These are phyloP conservation scores for Pseudoturritis turrita DNA, from an alignment of 345 rosid genomes.

Conservation along the genomic window DNA sequence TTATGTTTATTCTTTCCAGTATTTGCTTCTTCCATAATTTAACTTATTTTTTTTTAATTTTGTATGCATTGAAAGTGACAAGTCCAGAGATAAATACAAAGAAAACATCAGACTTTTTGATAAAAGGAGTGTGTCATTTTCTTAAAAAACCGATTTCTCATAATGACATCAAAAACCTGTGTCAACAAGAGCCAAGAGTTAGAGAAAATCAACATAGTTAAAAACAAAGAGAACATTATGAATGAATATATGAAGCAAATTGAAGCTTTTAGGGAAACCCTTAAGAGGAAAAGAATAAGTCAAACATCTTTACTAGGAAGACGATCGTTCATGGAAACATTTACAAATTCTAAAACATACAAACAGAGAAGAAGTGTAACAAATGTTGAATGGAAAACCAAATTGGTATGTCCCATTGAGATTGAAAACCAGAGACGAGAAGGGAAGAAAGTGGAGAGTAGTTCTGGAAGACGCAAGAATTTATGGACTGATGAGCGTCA, in stretches of 20 bases:
- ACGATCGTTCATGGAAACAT: neutral
- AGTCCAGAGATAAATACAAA: neutral
- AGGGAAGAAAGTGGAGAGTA: neutral
- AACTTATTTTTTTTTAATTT: neutral
- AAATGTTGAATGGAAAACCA: neutral
- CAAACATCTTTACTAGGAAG: neutral
- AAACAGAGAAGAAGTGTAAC: neutral
- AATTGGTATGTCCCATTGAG: neutral
- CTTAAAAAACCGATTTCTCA: slow-evolving; percentile 33
- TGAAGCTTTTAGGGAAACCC: neutral
- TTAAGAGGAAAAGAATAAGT: neutral
- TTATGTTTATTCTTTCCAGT: neutral
- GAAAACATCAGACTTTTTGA: slow-evolving; percentile 16
- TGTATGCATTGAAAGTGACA: slow-evolving; percentile 35
- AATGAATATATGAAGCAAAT: neutral
- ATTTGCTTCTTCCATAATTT: neutral
- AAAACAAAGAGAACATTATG: neutral
- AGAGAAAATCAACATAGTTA: neutral
- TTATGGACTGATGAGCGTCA: slow-evolving; percentile 42
- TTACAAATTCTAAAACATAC: neutral
- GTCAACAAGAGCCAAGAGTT: slow-evolving; percentile 30
- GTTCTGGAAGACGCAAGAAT: neutral
- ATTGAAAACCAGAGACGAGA: neutral
- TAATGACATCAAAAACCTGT: slow-evolving; percentile 38
- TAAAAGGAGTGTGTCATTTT: slow-evolving; percentile 28